Percentiles rank a stretch among this genome's conserved stretches.
Evolutionary conservation across 495 filamentous ascomycete genomes (phyloP).

Genomic region (Penicillium nucicola): DNA sequence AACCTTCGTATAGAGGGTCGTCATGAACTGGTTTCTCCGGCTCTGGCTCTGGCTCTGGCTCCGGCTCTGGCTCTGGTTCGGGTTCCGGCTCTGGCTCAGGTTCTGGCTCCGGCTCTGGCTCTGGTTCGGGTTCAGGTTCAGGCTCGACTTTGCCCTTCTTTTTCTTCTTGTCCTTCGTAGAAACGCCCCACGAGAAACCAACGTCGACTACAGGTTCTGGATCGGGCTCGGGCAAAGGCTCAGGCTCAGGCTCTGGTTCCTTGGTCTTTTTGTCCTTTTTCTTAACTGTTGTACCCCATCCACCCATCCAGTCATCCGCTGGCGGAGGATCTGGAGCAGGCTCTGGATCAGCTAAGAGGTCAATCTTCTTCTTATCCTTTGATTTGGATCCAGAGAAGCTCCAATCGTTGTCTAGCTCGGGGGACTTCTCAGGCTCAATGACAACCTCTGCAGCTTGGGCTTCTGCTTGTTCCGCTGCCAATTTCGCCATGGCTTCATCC

Average conservation of each 20-base stretch:
- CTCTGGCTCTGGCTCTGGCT: constrained; percentile 29
- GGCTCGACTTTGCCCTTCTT: constrained; percentile 22
- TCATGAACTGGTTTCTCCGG: constrained; percentile 22
- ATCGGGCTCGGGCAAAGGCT: constrained; percentile 24
- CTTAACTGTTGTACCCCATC: constrained; percentile 31
- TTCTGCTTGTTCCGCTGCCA: neutral
- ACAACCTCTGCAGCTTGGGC: constrained; percentile 15
- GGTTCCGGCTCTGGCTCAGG: constrained; percentile 24
- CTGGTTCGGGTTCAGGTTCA: too few relatives aligned
- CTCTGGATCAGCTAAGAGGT: constrained; percentile 25
- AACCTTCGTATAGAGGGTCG: constrained; percentile 38
- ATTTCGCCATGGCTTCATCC: constrained; percentile 15
- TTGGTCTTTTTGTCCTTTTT: constrained; percentile 41
- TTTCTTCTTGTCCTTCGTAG: constrained; percentile 23
- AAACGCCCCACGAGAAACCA: constrained; percentile 31
- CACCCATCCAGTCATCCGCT: constrained; percentile 25
- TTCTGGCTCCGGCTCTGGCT: too few relatives aligned
- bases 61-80: constrained; percentile 27
- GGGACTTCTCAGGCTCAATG: constrained; percentile 12
- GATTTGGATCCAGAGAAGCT: constrained; percentile 36
- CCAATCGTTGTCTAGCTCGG: constrained; percentile 26
- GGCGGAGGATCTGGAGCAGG: constrained; percentile 19
- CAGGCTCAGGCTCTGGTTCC: constrained; percentile 25
- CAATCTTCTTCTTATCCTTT: constrained; percentile 41
- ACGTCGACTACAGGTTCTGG: constrained; percentile 41